Conservation (phyloP, 2,329 filamentous ascomycete genomes). For the Zopfia rhizophila region DNA sequence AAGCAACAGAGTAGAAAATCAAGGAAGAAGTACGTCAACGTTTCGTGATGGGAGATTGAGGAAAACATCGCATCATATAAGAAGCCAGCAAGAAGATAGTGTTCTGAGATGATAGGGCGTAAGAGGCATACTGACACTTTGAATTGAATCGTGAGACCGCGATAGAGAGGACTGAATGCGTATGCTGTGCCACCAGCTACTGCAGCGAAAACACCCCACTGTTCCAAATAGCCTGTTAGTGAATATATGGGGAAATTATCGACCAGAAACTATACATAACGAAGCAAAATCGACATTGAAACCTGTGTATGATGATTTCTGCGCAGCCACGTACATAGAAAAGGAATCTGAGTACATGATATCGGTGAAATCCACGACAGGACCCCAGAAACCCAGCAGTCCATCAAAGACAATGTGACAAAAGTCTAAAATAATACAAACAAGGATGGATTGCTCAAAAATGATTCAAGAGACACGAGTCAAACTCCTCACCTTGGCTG, state of each 20-base stretch:
- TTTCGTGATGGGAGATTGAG: constrained; percentile 2
- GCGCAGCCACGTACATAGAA: no score
- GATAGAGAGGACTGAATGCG: constrained; percentile 75
- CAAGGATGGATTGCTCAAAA: not conserved
- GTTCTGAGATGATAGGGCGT: not conserved
- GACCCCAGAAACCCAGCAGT: no score
- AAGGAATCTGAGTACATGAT: no score
- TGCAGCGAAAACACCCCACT: constrained; percentile 76
- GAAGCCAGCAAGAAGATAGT: constrained; percentile 1
- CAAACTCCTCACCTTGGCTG: constrained; percentile 65
- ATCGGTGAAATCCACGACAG: no score
- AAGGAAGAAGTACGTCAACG: not conserved
- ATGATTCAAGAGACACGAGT: constrained; percentile 2
- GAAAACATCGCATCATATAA: not conserved
- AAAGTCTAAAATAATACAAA: not conserved
- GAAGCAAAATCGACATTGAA: no score
- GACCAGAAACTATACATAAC: no score
- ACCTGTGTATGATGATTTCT: no score
- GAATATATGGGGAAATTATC: not conserved
- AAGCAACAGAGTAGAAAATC: constrained; percentile 3
- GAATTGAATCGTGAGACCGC: constrained; percentile 59
- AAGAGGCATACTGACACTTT: constrained; percentile 37
- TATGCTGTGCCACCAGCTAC: constrained; percentile 71
- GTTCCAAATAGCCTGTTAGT: constrained; percentile 4
- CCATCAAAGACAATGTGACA: no score